These are phyloP conservation scores for Neofusicoccum kwambonambiense DNA, from an alignment of 2,329 filamentous ascomycete species.

Conservation along the genomic window DNA sequence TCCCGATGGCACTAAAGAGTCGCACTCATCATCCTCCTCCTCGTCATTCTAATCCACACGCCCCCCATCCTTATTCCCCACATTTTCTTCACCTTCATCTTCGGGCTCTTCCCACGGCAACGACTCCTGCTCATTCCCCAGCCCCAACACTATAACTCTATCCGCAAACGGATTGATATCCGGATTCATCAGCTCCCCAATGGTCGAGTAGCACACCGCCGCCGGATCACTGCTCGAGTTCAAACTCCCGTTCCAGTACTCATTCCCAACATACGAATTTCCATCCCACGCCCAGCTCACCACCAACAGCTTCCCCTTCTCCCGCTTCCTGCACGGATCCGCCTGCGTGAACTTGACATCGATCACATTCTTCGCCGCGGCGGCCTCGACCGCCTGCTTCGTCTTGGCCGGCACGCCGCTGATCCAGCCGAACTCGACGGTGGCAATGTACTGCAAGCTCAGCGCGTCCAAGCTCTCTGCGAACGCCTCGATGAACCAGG, in stretches of 20 bases:
- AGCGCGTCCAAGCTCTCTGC: constrained; percentile 23
- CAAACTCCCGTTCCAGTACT: constrained; percentile 32
- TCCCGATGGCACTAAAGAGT: no score
- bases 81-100: not conserved
- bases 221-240: constrained; percentile 31
- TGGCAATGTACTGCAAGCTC: constrained; percentile 21
- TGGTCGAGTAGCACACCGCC: constrained; percentile 34
- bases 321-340: constrained; percentile 30
- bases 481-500: constrained; percentile 28
- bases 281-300: constrained; percentile 37
- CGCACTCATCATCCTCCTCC: no score
- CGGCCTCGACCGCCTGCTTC: constrained; percentile 6
- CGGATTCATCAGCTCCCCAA: constrained; percentile 34
- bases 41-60: no score
- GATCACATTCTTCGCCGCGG: constrained; percentile 21
- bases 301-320: constrained; percentile 26
- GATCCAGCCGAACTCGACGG: constrained; percentile 33
- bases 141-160: not conserved
- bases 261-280: constrained; percentile 34
- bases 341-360: constrained; percentile 27
- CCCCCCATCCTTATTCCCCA: not conserved
- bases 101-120: no score
- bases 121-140: not conserved
- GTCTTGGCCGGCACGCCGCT: constrained; percentile 15
- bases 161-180: constrained; percentile 27